phyloP scores from a whole-genome alignment of 441 rosid species.

The Bocquillonia castaneifolia region DNA sequence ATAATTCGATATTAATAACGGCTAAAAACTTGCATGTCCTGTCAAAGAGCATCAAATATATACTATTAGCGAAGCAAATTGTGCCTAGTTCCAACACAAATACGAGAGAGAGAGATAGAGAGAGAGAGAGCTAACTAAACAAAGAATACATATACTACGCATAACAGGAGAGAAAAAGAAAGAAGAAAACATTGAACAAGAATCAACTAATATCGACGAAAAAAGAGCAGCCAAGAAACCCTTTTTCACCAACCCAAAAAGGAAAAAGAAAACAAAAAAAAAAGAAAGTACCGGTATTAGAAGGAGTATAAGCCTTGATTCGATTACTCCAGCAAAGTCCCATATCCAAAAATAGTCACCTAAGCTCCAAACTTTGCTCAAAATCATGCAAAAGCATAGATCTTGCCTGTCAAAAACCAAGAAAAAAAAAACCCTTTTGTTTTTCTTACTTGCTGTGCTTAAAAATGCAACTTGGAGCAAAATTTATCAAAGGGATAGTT shows the following conservation, averaged over 20 bases:
- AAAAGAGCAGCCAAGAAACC: neutral
- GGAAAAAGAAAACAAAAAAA: neutral
- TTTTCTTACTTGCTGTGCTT: neutral
- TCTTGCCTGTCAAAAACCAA: neutral
- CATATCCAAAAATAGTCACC: constrained; percentile 13
- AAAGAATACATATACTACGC: no score
- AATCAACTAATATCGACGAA: neutral
- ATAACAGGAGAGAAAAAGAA: neutral
- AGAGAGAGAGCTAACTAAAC: neutral
- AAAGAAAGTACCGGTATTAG: constrained; percentile 20
- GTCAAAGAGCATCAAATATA: neutral
- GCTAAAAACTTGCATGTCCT: neutral
- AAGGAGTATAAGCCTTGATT: constrained; percentile 25
- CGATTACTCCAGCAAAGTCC: constrained; percentile 22
- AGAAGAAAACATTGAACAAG: neutral
- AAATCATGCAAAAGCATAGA: constrained; percentile 16
- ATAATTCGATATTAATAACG: neutral
- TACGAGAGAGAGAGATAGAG: no score
- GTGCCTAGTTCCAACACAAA: neutral
- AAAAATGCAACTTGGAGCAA: no score
- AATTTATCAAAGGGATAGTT: no score
- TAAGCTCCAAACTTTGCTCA: neutral
- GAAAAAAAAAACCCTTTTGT: neutral
- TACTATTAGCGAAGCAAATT: no score
- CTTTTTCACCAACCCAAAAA: neutral